Percentiles rank a stretch among this genome's conserved stretches.
Conservation (phyloP, 495 filamentous ascomycete genomes). For the Lepidopterella palustris region DNA sequence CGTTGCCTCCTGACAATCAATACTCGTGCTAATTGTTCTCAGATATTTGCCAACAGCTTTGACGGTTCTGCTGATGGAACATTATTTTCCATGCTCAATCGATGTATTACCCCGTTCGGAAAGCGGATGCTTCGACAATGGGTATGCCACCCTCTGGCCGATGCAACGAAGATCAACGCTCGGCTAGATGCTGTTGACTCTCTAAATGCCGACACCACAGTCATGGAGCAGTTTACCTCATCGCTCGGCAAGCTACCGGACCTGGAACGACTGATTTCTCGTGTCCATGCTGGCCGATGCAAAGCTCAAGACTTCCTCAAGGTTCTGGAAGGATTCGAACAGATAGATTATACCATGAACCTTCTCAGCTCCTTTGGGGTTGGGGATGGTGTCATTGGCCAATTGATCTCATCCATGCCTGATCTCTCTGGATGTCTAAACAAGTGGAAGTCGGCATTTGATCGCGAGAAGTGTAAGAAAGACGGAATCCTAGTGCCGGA, state of each 20-base stretch:
- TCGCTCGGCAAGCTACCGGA: constrained; percentile 88
- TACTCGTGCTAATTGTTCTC: background rate
- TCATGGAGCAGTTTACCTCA: constrained; percentile 76
- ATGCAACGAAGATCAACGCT: constrained; percentile 81
- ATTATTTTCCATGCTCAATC: constrained; percentile 81
- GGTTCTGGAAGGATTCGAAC: constrained; percentile 96
- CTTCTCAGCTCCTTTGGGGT: constrained; percentile 62
- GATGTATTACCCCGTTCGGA: constrained; percentile 93
- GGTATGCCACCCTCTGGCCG: constrained; percentile 92
- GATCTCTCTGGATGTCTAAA: constrained; percentile 64
- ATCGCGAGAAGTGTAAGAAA: constrained; percentile 71
- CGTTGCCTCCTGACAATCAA: background rate
- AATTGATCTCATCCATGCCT: constrained; percentile 78
- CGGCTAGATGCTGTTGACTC: constrained; percentile 94
- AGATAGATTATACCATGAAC: constrained; percentile 85
- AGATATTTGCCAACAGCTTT: constrained; percentile 84
- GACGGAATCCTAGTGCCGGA: constrained; percentile 75
- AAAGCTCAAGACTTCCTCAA: constrained; percentile 84
- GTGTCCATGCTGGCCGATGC: constrained; percentile 85
- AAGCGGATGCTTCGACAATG: constrained; percentile 96
- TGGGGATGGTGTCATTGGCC: constrained; percentile 75
- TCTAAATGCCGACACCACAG: constrained; percentile 69
- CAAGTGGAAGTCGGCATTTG: constrained; percentile 90
- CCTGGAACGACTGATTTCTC: constrained; percentile 87
- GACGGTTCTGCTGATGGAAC: constrained; percentile 82